Percentiles rank a stretch among this genome's conserved stretches.
These are phyloP conservation scores for Diaporthe aspalathi DNA, from an alignment of 2,329 filamentous ascomycete species.

Conservation along the genomic window DNA sequence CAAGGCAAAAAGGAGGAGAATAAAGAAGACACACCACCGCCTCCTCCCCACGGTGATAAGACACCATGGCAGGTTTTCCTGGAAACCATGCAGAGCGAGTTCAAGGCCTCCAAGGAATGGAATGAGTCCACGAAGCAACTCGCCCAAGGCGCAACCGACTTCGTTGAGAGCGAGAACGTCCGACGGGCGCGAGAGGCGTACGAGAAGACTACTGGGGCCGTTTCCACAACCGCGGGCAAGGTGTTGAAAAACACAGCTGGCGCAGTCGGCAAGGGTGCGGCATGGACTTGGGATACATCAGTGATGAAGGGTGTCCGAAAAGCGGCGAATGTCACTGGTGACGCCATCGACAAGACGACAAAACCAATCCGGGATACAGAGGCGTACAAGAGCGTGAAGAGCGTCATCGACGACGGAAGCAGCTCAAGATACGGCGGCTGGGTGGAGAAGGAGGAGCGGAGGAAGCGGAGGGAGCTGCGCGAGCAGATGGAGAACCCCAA, in stretches of 20 bases:
- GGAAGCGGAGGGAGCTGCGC: slow-evolving; percentile 78
- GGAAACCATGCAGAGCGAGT: slow-evolving; percentile 93
- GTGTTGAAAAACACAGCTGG: slow-evolving; percentile 88
- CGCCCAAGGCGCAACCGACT: slow-evolving; percentile 87
- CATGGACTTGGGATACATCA: slow-evolving; percentile 97
- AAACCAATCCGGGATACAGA: slow-evolving; percentile 94
- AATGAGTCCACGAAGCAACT: slow-evolving; percentile 98
- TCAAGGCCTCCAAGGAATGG: slow-evolving; percentile 98
- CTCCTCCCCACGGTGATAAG: slow-evolving; percentile 97
- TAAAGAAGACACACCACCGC: slow-evolving; percentile 79
- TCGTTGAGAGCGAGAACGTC: slow-evolving; percentile 92
- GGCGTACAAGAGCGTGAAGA: slow-evolving; percentile 92
- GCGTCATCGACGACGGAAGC: slow-evolving; percentile 96
- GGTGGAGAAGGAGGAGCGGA: slow-evolving; percentile 95
- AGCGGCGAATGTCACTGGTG: slow-evolving; percentile 86
- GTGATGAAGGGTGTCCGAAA: slow-evolving; percentile 92
- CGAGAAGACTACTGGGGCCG: slow-evolving; percentile 84
- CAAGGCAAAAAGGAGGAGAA: slow-evolving; percentile 68
- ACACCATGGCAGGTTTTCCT: slow-evolving; percentile 99
- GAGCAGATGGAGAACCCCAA: slow-evolving; percentile 66
- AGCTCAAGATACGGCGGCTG: slow-evolving; percentile 96
- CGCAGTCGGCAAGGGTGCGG: slow-evolving; percentile 88
- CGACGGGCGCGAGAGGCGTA: slow-evolving; percentile 88
- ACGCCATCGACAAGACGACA: slow-evolving; percentile 93
- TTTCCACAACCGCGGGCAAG: slow-evolving; percentile 80